A percentile compares a stretch with the other conserved stretches of the same genome.
These are phyloP conservation scores for Camelina laxa DNA, from an alignment of 345 rosid species.

Conservation along the genomic window DNA sequence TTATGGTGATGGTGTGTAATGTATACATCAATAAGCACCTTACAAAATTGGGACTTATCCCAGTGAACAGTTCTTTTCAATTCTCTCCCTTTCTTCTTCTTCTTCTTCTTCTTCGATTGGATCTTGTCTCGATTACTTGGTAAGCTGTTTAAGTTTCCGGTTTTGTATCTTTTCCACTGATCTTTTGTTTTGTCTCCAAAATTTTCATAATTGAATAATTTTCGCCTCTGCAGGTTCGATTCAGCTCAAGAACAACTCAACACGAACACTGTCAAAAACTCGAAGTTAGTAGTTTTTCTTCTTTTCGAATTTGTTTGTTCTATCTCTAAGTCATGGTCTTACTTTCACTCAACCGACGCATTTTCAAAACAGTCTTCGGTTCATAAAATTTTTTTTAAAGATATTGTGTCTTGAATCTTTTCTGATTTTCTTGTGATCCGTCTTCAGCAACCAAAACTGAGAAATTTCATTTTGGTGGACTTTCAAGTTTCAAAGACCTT, in stretches of 20 bases:
- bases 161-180: background rate
- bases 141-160: constrained; percentile 13
- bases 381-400: background rate
- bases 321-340: background rate
- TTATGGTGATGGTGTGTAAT: no score
- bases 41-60: background rate
- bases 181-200: constrained; percentile 11
- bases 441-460: background rate
- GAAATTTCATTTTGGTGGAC: background rate
- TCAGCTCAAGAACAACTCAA: constrained; percentile 23
- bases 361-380: background rate
- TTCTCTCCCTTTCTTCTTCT: background rate
- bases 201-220: background rate
- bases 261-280: background rate
- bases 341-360: background rate
- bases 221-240: background rate
- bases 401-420: constrained; percentile 1
- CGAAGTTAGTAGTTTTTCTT: background rate
- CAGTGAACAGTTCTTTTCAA: background rate
- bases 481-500: background rate
- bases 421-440: background rate
- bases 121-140: constrained; percentile 9
- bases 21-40: no score
- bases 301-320: constrained; percentile 5
- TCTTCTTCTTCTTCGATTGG: constrained; percentile 8